A percentile compares a stretch with the other conserved stretches of the same genome.
These are phyloP conservation scores for Suillus occidentalis DNA, from an alignment of 768 basidiomycete species.

Conservation along the genomic window DNA sequence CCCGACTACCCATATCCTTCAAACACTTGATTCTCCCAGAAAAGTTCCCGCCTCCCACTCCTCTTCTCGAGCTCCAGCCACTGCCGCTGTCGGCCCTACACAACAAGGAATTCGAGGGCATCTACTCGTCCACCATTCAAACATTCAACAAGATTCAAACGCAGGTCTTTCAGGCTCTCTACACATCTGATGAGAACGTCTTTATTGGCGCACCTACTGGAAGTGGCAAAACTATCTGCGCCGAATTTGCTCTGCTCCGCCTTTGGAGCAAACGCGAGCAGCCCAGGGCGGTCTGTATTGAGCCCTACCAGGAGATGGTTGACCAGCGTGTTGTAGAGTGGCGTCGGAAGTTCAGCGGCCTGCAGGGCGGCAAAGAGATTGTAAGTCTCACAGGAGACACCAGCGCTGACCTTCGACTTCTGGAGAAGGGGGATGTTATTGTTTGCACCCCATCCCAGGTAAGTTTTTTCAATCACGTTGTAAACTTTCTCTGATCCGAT, in stretches of 20 bases:
- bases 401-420: conserved; percentile 82
- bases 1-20: conserved; percentile 93
- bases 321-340: conserved; percentile 88
- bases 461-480: conserved; percentile 24
- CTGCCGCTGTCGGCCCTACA: conserved; percentile 89
- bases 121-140: conserved; percentile 78
- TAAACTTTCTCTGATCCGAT: conserved; percentile 6
- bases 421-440: conserved; percentile 91
- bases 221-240: conserved; percentile 76
- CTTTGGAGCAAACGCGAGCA: conserved; percentile 88
- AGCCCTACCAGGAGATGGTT: conserved; percentile 98
- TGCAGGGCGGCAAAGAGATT: conserved; percentile 94
- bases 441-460: conserved; percentile 93
- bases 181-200: conserved; percentile 94
- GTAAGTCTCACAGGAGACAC: conserved; percentile 93
- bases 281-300: conserved; percentile 88
- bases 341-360: conserved; percentile 73
- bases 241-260: conserved; percentile 93
- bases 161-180: conserved; percentile 97
- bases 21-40: conserved; percentile 97
- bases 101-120: conserved; percentile 87
- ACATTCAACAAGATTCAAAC: conserved; percentile 99
- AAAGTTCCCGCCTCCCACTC: conserved; percentile 91
- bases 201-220: conserved; percentile 88
- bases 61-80: conserved; percentile 89